A percentile compares a stretch with the other conserved stretches of the same genome.
Evolutionary conservation across 1,284 basidiomycete species (phyloP).

Genomic region (Heterobasidion irregulare): DNA sequence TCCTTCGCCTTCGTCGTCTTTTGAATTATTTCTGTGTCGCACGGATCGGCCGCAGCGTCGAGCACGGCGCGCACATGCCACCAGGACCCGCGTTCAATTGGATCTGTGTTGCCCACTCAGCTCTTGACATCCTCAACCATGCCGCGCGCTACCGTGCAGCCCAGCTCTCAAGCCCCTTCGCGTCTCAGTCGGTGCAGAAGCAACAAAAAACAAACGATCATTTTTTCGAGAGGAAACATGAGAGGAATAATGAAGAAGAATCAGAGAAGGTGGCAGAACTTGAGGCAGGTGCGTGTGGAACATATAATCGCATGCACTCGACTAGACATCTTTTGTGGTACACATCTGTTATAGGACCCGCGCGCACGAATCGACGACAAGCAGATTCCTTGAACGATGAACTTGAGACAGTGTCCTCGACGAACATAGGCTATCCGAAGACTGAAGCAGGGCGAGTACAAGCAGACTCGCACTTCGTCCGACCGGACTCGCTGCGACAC

Average conservation of each 20-base stretch:
- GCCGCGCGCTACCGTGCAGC: constrained; percentile 48
- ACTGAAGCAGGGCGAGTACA: neutral
- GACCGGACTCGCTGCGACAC: constrained; percentile 2
- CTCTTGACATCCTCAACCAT: constrained; percentile 50
- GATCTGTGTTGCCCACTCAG: constrained; percentile 54
- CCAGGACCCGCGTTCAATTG: constrained; percentile 63
- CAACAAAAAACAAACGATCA: constrained; percentile 7
- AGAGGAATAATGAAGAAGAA: neutral
- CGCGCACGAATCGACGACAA: too few relatives aligned
- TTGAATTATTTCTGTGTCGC: neutral
- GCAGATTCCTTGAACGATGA: too few relatives aligned
- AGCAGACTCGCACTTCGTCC: neutral
- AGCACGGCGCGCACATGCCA: constrained; percentile 38
- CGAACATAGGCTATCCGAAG: neutral
- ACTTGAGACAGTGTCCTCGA: neutral
- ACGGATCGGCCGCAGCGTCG: neutral
- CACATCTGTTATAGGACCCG: too few relatives aligned
- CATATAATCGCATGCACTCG: neutral
- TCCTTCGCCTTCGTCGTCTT: neutral
- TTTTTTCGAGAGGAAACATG: neutral
- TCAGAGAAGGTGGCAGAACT: neutral
- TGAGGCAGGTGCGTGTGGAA: neutral
- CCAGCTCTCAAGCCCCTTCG: constrained; percentile 22
- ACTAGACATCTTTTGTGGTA: neutral
- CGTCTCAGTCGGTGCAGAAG: constrained; percentile 12